Conservation (phyloP, 768 basidiomycete genomes). For the Obba rivulosa region DNA sequence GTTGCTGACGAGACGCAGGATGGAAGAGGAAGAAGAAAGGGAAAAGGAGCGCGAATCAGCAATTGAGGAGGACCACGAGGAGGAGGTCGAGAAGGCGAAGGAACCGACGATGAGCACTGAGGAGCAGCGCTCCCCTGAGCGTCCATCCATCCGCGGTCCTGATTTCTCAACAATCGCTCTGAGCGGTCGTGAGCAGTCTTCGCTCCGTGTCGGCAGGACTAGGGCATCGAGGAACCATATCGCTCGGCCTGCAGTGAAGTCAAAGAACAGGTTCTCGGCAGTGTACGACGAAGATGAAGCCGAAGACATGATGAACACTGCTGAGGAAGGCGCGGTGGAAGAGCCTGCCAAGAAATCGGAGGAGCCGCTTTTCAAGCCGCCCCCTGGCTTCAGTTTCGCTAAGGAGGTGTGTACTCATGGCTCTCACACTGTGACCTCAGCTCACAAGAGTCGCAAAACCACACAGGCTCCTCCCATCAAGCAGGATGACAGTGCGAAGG, state of each 20-base stretch:
- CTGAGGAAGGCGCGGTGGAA: conserved; percentile 40
- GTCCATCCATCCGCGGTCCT: not conserved
- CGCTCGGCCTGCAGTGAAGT: conserved; percentile 38
- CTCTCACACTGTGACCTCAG: not conserved
- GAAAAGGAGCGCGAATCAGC: conserved; percentile 25
- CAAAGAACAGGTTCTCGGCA: conserved; percentile 61
- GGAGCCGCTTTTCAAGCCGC: conserved; percentile 53
- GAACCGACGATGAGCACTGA: conserved; percentile 19
- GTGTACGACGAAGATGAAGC: conserved; percentile 49
- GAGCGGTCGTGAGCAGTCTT: conserved; percentile 36
- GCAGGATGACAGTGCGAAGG: conserved; percentile 45
- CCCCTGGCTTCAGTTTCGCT: conserved; percentile 63
- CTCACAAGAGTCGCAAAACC: conserved; percentile 1
- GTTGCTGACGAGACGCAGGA: conserved; percentile 55
- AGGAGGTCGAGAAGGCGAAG: conserved; percentile 20
- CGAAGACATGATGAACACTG: conserved; percentile 20
- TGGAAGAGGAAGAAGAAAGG: conserved; percentile 48
- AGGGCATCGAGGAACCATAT: conserved; percentile 55
- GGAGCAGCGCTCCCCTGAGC: conserved; percentile 7
- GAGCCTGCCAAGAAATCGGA: conserved; percentile 30
- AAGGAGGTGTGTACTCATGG: conserved; percentile 42
- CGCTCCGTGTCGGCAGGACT: conserved; percentile 61
- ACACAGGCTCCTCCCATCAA: conserved; percentile 26
- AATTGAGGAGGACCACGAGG: conserved; percentile 27
- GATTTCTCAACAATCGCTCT: conserved; percentile 4